Conservation (phyloP, 2,329 filamentous ascomycete species). For the Pestalotiopsis sp. region DNA sequence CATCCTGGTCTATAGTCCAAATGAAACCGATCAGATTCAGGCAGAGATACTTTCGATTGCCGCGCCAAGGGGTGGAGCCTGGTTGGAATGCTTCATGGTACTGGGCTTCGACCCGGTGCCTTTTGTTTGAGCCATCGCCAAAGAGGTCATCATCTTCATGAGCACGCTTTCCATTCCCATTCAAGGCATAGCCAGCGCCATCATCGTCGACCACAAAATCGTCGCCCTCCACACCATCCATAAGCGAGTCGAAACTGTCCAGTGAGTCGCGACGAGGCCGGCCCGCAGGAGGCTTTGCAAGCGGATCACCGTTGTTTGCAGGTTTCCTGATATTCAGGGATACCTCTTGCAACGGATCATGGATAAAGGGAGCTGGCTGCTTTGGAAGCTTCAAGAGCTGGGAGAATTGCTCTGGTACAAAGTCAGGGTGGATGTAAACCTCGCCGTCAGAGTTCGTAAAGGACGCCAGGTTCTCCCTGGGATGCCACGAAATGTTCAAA, state of each 20-base stretch:
- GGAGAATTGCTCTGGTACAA: slow-evolving; percentile 61
- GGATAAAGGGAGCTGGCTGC: slow-evolving; percentile 84
- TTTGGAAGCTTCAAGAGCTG: slow-evolving; percentile 57
- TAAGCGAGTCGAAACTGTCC: slow-evolving; percentile 82
- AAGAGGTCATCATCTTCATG: slow-evolving; percentile 55
- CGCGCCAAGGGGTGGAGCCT: slow-evolving; percentile 93
- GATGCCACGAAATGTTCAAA: slow-evolving; percentile 88
- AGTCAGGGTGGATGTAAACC: slow-evolving; percentile 83
- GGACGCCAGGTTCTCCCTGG: slow-evolving; percentile 81
- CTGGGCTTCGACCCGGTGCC: slow-evolving; percentile 59
- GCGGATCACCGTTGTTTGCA: slow-evolving; percentile 22
- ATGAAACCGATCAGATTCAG: slow-evolving; percentile 93
- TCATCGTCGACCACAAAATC: slow-evolving; percentile 96
- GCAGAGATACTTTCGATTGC: slow-evolving; percentile 90
- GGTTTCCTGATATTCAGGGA: slow-evolving; percentile 65
- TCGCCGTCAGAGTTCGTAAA: slow-evolving; percentile 94
- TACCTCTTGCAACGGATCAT: slow-evolving; percentile 74
- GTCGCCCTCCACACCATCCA: slow-evolving; percentile 66
- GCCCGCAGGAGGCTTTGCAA: slow-evolving; percentile 54
- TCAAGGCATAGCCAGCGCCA: slow-evolving; percentile 81
- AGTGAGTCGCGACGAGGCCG: slow-evolving; percentile 63
- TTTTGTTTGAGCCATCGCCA: slow-evolving; percentile 49
- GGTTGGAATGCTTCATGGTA: slow-evolving; percentile 89
- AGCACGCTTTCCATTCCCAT: slow-evolving; percentile 50
- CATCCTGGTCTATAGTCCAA: slow-evolving; percentile 96